Conservation (phyloP, 352 stramenopile genomes). For the Globisporangium cylindrosporum region DNA sequence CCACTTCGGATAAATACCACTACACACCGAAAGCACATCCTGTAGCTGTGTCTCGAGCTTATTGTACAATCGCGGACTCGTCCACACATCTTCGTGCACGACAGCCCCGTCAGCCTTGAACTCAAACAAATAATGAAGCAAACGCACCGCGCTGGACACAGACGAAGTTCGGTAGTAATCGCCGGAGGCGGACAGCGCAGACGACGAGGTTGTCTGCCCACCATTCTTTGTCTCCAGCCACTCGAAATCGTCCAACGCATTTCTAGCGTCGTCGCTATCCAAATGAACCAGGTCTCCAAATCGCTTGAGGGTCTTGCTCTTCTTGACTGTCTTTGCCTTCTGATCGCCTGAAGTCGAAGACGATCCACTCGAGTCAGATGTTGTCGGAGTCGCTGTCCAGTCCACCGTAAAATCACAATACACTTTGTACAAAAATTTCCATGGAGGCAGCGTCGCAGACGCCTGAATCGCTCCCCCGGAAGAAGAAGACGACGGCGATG, state of each 20-base stretch:
- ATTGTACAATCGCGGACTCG: conserved; percentile 69
- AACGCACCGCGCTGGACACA: conserved; percentile 43
- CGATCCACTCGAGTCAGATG: conserved; percentile 5
- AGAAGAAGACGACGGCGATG: not conserved
- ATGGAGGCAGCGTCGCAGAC: conserved; percentile 36
- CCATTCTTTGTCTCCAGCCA: conserved; percentile 19
- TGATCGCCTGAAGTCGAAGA: not conserved
- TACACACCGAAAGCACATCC: conserved; percentile 81
- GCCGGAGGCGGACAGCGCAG: not conserved
- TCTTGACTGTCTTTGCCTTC: conserved; percentile 12
- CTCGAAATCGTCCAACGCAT: conserved; percentile 14
- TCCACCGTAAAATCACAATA: conserved; percentile 69
- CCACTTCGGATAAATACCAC: conserved; percentile 79
- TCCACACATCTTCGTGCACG: conserved; percentile 55
- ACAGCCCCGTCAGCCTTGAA: conserved; percentile 23
- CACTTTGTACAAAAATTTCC: conserved; percentile 74
- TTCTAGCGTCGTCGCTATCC: not conserved
- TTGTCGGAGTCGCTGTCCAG: conserved; percentile 26
- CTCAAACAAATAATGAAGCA: conserved; percentile 63
- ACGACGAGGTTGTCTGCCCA: not conserved
- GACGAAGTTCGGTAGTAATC: conserved; percentile 1
- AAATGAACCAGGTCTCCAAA: conserved; percentile 10
- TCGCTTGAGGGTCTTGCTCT: not conserved
- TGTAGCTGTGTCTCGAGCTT: conserved; percentile 79
- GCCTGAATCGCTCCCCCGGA: not conserved